A percentile compares a stretch with the other conserved stretches of the same genome.
Evolutionary conservation across 345 rosid genomes (phyloP).

Genomic region (Eucalyptus viminalis): DNA sequence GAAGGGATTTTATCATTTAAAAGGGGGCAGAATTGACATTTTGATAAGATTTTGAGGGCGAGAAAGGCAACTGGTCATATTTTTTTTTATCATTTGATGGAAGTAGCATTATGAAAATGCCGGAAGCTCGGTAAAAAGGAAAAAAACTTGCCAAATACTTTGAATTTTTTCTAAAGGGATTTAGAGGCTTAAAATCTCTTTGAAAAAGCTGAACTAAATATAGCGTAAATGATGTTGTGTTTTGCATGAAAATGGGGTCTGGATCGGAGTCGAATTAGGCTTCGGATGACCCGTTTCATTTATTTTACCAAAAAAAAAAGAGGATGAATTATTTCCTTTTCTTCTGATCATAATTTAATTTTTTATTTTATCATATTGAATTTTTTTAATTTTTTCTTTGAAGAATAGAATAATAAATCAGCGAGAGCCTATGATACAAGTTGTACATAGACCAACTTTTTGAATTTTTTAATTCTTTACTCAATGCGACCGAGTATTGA

Average conservation of each 20-base stretch:
- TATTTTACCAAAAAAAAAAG: too few relatives aligned
- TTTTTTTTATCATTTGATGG: background rate
- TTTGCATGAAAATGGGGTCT: fast-evolving
- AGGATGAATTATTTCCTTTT: too few relatives aligned
- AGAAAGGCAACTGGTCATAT: background rate
- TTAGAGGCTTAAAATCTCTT: too few relatives aligned
- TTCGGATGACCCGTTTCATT: fast-evolving
- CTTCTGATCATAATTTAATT: fast-evolving
- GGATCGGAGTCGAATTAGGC: fast-evolving
- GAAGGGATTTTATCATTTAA: too few relatives aligned
- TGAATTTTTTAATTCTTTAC: background rate
- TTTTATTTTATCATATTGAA: background rate
- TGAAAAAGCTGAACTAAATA: too few relatives aligned
- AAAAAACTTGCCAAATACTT: too few relatives aligned
- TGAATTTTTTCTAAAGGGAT: too few relatives aligned
- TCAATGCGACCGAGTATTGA: fast-evolving
- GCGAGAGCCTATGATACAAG: background rate
- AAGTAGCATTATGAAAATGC: too few relatives aligned
- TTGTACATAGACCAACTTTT: background rate
- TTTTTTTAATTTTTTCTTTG: too few relatives aligned
- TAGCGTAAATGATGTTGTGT: background rate
- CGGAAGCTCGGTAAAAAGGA: too few relatives aligned
- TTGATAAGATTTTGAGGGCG: background rate
- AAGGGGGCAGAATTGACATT: background rate
- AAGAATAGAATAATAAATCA: background rate